Conservation (phyloP, 345 rosid species). For the Murraya paniculata region DNA sequence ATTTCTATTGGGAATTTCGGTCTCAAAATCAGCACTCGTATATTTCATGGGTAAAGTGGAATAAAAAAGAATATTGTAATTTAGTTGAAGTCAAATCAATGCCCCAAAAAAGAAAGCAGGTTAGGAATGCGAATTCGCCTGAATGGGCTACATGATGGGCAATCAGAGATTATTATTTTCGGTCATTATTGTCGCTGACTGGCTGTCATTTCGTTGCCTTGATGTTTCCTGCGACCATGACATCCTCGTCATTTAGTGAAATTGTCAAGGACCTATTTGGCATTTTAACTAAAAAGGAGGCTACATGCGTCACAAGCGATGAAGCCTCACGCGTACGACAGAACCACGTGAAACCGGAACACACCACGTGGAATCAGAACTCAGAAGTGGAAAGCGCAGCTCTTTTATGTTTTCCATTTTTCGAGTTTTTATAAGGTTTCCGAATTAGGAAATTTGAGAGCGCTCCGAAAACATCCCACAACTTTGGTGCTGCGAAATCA, state of each 20-base stretch:
- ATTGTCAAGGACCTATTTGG: not conserved
- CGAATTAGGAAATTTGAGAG: conserved; percentile 24
- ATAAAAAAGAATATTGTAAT: not conserved
- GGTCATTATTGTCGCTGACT: not conserved
- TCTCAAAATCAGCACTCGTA: too few relatives aligned
- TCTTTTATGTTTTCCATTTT: not conserved
- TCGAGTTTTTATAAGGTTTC: conserved; percentile 36
- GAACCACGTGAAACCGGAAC: not conserved
- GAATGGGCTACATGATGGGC: not conserved
- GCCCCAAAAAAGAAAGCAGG: not conserved
- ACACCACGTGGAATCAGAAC: not conserved
- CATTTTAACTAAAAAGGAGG: not conserved
- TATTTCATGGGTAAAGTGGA: too few relatives aligned
- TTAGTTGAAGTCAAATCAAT: conserved; percentile 14
- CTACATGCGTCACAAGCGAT: not conserved
- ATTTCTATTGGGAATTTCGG: too few relatives aligned
- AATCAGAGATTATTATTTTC: not conserved
- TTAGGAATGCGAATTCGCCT: not conserved
- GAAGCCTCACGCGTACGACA: not conserved
- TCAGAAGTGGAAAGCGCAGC: not conserved
- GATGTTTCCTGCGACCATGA: not conserved
- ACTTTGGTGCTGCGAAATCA: conserved; percentile 7
- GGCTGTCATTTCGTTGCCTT: not conserved
- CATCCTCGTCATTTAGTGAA: not conserved
- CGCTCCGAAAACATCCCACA: not conserved